Base-by-base conservation (phyloP, 1,284 basidiomycete species). In the Malassezia equina region DNA sequence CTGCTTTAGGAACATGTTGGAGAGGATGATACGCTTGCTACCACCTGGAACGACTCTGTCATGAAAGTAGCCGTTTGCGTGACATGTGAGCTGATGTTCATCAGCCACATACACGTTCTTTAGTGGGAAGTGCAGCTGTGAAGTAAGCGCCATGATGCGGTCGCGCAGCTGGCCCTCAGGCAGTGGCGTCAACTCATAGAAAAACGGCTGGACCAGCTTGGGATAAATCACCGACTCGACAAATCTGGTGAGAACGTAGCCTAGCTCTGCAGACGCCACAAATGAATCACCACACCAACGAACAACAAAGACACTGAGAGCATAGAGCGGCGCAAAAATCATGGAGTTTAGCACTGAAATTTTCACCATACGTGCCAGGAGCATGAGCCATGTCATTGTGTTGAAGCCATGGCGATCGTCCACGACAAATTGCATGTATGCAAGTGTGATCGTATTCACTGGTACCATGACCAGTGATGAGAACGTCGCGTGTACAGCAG, bases 351-450 rank as follows among this genome's bases (percentile, higher is more conserved):
- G 76, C 2, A 78, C 75, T 82, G 84, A 89, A 19, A 83, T 80
- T 76, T 94, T 95, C 66, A 91, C 41, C 40, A 86, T 76, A 75
- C 95, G 90, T 2, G 80, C 77, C 54, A 90, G 72, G 39, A 66
- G 70, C 2, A 90, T 79, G 7, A 65, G 65, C 1, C 81, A 80
- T 0, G 89, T 88, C 15, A 84, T 89, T 78, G 95, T 95, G 81
- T 96, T 95, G 80, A 96, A 96, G 0, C 90, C 91, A 67, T 95
- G 89, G 63, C 84, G 85, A 75, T 94, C 86, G 76, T 98, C 93
- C 41, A 98, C 80, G 11, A 91, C 86, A 74, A 98, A 98, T 2
- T 88, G 91, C 60, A 83, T 82, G 78, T 93, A 95, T 31, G 85
- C 79, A 0, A 60, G 60, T 31, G 72, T 78, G 7, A 90, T n/a